These are phyloP conservation scores for Mucor lusitanicus DNA, from an alignment of 371 early-diverging fungal species.

Conservation along the genomic window DNA sequence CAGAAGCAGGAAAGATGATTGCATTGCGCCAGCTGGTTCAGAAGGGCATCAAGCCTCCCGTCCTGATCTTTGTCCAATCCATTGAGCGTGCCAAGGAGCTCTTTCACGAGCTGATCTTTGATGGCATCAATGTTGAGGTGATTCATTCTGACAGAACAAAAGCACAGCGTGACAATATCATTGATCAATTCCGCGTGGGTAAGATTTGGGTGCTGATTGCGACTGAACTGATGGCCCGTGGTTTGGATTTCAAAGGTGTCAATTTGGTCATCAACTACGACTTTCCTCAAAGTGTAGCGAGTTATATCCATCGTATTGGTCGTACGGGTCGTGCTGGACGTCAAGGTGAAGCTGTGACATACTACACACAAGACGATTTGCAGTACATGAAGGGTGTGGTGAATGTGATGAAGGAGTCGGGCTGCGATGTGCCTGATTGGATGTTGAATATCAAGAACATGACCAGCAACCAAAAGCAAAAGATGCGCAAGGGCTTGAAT, in stretches of 20 bases:
- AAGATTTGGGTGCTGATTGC: conserved; percentile 95
- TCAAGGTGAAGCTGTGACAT: conserved; percentile 79
- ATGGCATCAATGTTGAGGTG: conserved; percentile 96
- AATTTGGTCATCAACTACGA: conserved; percentile 95
- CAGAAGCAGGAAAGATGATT: conserved; percentile 92
- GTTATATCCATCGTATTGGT: conserved; percentile 94
- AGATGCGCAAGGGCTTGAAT: conserved; percentile 29
- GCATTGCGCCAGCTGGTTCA: conserved; percentile 89
- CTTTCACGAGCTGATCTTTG: conserved; percentile 93
- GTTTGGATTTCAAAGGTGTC: conserved; percentile 94
- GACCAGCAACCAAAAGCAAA: conserved; percentile 33
- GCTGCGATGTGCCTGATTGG: conserved; percentile 97
- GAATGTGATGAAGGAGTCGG: conserved; percentile 95
- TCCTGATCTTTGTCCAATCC: conserved; percentile 94
- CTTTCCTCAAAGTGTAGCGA: conserved; percentile 91
- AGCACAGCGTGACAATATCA: conserved; percentile 88
- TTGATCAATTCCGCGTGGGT: conserved; percentile 88
- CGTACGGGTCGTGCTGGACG: conserved; percentile 94
- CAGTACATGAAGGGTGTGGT: conserved; percentile 88
- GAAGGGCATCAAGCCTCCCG: conserved; percentile 86
- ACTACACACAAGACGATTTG: conserved; percentile 93
- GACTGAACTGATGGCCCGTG: conserved; percentile 97
- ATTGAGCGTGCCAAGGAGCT: conserved; percentile 95
- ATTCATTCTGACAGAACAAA: conserved; percentile 94
- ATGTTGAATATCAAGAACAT: conserved; percentile 88